Evolutionary conservation across 345 rosid genomes (phyloP), one percentile per base, ranked within the genome.

Genomic region (Linum usitatissimum): DNA sequence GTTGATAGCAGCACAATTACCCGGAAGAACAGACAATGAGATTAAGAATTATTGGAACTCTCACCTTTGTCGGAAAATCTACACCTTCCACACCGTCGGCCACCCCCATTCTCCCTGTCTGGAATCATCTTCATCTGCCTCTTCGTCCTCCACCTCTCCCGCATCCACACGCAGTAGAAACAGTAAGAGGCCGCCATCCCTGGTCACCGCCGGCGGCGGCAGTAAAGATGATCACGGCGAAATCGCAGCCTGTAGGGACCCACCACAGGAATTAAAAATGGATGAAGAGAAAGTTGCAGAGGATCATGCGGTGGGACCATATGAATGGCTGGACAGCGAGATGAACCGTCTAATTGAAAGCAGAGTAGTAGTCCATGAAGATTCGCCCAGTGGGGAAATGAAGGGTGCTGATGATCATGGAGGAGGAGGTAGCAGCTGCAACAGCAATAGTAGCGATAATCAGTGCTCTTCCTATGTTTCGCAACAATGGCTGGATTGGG

Each of bases 11-110:
- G 30, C 59, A 10, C 30, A 55, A 19, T 55, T 55, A 28, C 30
- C 59, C 4, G 59, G 59, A 55, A 20, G 59, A 55, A 55, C 59
- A 7, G 59, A 55, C 59, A 55, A 55, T 28, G 59, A 55, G 59
- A 55, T 55, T 30, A 55, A 55, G 59, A 55, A 55, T 6, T 55
- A 55, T 3, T 55, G 59, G 59, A 55, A 55, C 10, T 55, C 59
- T 55, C 59, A 55, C 28, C 18, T 55, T 9, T 5, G 59, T 10
- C 23, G 59, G 23, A 55, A 55, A 28, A 55, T 55, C 6, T 10
- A 55, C 59, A 55, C 13, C 21, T 55, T 55, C 30, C 23, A 10
- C 2, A 15, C 6, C 56, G 38, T 7, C 38, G 8, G 5, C 38
- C 6, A 34, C 1, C 38, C 5, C 14, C 15, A 13, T 9, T 18